These are phyloP conservation scores for Podospora sp. DNA, from an alignment of 495 filamentous ascomycete genomes.

Conservation along the genomic window DNA sequence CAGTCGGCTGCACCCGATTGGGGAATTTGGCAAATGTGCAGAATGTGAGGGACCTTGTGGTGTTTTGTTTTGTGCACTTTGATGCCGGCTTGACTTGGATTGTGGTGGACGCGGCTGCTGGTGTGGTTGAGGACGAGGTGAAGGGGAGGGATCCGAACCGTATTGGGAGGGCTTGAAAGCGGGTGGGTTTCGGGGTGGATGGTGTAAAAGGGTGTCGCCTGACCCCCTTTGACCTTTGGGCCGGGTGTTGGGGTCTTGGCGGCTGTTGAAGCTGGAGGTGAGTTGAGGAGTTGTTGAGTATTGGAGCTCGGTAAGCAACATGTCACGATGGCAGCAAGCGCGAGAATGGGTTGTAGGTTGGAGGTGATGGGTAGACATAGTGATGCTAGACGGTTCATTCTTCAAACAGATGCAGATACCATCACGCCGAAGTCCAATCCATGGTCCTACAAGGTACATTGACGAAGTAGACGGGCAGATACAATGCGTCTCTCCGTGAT, in stretches of 20 bases:
- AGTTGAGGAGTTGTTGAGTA: not conserved
- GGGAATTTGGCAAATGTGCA: constrained; percentile 8
- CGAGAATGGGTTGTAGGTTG: too few species aligned
- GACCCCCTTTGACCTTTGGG: not conserved
- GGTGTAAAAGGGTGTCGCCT: not conserved
- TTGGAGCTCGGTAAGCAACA: too few species aligned
- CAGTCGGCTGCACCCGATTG: constrained; percentile 7
- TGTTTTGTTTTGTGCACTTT: not conserved
- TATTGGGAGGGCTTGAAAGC: not conserved
- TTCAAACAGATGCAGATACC: too few species aligned
- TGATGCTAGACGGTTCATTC: too few species aligned
- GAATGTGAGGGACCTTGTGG: not conserved
- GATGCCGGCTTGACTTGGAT: too few species aligned
- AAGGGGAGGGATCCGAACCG: not conserved
- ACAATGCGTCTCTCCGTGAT: too few species aligned
- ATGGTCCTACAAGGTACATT: too few species aligned
- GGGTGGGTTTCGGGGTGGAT: not conserved
- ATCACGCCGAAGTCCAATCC: too few species aligned
- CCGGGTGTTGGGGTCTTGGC: not conserved
- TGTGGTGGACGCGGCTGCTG: not conserved
- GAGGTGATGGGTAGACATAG: too few species aligned
- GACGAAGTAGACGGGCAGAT: too few species aligned
- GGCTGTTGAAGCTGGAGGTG: not conserved
- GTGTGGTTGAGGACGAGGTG: not conserved
- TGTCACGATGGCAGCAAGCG: too few species aligned